These are phyloP conservation scores for Sporothrix globosa DNA, from an alignment of 2,329 filamentous ascomycete genomes.

Conservation along the genomic window DNA sequence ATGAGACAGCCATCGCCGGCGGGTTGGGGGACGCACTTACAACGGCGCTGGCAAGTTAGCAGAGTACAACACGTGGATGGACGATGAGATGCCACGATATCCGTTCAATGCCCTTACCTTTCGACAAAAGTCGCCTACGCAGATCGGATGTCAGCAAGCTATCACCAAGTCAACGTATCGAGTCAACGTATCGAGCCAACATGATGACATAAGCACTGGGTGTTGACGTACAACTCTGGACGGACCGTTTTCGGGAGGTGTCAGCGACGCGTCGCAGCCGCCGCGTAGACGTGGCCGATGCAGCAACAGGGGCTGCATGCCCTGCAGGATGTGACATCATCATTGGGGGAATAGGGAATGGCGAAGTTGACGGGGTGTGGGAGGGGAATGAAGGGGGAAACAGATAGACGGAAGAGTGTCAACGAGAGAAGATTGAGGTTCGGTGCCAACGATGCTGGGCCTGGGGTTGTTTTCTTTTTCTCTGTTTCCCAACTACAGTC, in stretches of 20 bases:
- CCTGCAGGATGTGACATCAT: conserved; percentile 28
- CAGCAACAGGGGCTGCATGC: neutral
- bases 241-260: conserved; percentile 44
- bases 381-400: neutral
- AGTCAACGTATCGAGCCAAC: neutral
- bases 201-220: neutral
- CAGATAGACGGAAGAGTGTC: conserved; percentile 10
- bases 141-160: neutral
- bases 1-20: conserved; percentile 42
- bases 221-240: conserved; percentile 44
- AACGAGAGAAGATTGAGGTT: neutral
- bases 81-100: neutral
- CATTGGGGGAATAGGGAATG: neutral
- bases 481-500: neutral
- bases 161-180: neutral
- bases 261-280: conserved; percentile 44
- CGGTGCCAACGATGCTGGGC: conserved; percentile 23
- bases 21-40: conserved; percentile 44
- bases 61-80: neutral
- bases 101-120: neutral
- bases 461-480: conserved; percentile 16
- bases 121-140: conserved; percentile 39
- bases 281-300: conserved; percentile 35
- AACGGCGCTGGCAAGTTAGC: conserved; percentile 40
- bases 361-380: neutral